Evolutionary conservation across 2,329 filamentous ascomycete species (phyloP), one percentile per base, ranked within the genome.

Genomic region (Xylariaceae sp.): DNA sequence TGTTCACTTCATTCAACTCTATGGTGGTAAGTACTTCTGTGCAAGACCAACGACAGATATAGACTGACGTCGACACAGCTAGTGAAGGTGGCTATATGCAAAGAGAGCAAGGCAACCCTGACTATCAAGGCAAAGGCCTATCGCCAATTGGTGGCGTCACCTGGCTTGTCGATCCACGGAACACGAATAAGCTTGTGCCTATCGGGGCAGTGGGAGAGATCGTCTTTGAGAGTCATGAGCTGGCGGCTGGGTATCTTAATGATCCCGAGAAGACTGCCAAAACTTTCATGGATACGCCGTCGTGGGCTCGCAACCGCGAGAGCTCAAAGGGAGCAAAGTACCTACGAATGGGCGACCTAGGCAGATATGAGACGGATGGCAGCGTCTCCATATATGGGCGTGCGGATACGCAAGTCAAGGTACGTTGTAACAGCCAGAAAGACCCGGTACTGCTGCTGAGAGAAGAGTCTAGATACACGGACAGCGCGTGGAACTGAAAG

Each of bases 111-210:
- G 44, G 44, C 19, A 45, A 45, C 31, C 44, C 44, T 31, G 16
- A 45, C 17, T 45, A 45, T 22, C 44, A 45, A 18, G 44, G 44
- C 31, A 45, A 45, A 38, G 44, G 44, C 38, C 22, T 45, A 22
- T 45, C 36, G 31, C 34, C 45, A 14, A 28, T 40, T 14, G 36
- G 33, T 7, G 45, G 33, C 13, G 16, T 39, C 18, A 40, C 33
- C 33, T 47, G 45, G 45, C 45, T 47, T 47, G 36, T 40, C 14
- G 33, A 47, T 28, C 45, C 45, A 31, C 31, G 31, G 13, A 33
- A 47, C 39, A 47, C 36, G 5, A 47, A 47, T 31, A 38, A 47
- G 39, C 45, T 47, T 13, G 45, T 47, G 31, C 45, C 45, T 28
- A 47, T 47, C 6, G 45, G 45, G 14, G 45, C 45, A 19, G 18